Conservation (phyloP, 306 rosid species). For the Glycine soja region DNA sequence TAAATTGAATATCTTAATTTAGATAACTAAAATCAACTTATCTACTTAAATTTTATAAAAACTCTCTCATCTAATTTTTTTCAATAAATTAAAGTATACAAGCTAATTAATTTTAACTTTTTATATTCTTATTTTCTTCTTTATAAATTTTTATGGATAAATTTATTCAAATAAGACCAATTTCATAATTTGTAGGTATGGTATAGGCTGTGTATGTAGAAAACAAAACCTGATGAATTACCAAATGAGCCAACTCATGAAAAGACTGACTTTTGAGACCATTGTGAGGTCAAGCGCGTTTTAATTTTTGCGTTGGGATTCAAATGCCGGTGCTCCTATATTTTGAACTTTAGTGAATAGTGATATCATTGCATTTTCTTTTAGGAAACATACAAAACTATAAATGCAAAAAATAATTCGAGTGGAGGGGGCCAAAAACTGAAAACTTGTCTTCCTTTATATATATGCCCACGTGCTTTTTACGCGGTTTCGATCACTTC, state of each 20-base stretch:
- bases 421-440: constrained; percentile 17
- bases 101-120: no score
- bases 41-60: no score
- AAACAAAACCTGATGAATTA: no score
- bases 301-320: constrained; percentile 8
- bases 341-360: constrained; percentile 11
- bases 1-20: no score
- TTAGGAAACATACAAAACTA: constrained; percentile 40
- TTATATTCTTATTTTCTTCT: no score
- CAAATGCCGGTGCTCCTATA: constrained; percentile 11
- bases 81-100: no score
- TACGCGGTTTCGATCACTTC: constrained; percentile 20
- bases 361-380: constrained; percentile 25
- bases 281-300: constrained; percentile 38
- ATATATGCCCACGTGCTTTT: neutral
- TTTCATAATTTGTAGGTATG: no score
- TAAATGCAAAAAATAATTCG: neutral
- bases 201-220: no score
- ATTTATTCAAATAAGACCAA: no score
- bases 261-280: constrained; percentile 38
- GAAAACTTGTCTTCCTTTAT: neutral
- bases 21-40: no score
- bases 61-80: no score
- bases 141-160: no score
- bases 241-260: neutral